phyloP scores from a whole-genome alignment of 768 basidiomycete species.

The Mycena rosella region DNA sequence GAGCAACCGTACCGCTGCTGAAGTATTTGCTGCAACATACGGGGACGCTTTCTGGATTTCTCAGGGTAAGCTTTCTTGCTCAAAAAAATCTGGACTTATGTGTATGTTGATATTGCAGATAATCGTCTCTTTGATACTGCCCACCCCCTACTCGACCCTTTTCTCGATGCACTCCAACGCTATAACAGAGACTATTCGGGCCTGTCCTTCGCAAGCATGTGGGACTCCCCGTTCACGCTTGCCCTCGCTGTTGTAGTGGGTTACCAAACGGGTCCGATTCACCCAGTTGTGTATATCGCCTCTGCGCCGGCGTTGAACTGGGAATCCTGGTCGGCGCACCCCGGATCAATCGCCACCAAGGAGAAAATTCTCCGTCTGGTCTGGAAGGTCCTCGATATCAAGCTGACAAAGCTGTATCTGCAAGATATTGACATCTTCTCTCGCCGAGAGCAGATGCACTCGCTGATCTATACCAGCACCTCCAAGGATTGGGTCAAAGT shows the following conservation, averaged over 20 bases:
- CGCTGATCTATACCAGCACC: constrained; percentile 1
- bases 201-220: not conserved
- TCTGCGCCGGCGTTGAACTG: not conserved
- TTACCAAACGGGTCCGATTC: constrained; percentile 1
- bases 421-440: not conserved
- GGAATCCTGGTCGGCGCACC: not conserved
- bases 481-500: constrained; percentile 11
- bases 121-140: constrained; percentile 6
- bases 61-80: not conserved
- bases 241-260: constrained; percentile 1
- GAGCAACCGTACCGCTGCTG: constrained; percentile 23
- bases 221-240: constrained; percentile 21
- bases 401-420: constrained; percentile 18
- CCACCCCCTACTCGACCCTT: not conserved
- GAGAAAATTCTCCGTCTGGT: not conserved
- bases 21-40: constrained; percentile 6
- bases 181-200: constrained; percentile 11
- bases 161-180: constrained; percentile 14
- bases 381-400: constrained; percentile 13
- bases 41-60: constrained; percentile 8
- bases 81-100: no score
- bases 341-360: not conserved
- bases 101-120: constrained; percentile 1
- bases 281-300: not conserved
- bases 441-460: not conserved